Conservation (phyloP, 2,329 filamentous ascomycete species). For the Leptographium procerum region DNA sequence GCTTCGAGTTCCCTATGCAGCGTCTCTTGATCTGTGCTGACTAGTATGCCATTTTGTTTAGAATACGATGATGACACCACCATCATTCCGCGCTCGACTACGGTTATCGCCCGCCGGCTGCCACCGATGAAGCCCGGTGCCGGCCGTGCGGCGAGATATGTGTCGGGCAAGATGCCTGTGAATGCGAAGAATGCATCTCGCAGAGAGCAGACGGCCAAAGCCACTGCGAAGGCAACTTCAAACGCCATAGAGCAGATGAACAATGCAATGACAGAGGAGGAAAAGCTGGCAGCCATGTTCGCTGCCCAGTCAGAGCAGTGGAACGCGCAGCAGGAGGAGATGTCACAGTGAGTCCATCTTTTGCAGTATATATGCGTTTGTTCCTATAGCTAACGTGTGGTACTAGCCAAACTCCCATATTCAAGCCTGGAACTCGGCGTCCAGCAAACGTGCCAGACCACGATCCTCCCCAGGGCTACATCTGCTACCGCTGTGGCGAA, state of each 20-base stretch:
- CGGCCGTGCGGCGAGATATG: conserved; percentile 85
- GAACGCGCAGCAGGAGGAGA: conserved; percentile 85
- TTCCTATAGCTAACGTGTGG: conserved; percentile 20
- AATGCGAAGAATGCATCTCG: conserved; percentile 72
- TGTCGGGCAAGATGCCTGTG: conserved; percentile 88
- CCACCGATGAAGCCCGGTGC: conserved; percentile 77
- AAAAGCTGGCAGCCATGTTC: conserved; percentile 88
- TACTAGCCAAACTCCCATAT: conserved; percentile 48
- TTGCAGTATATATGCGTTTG: neutral
- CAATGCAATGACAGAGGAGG: conserved; percentile 79
- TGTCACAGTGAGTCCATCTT: conserved; percentile 58
- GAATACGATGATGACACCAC: conserved; percentile 97
- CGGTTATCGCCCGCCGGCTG: conserved; percentile 77
- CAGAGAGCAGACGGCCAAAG: conserved; percentile 50
- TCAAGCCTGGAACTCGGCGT: conserved; percentile 52
- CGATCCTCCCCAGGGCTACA: conserved; percentile 84
- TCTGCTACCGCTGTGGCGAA: conserved; percentile 91
- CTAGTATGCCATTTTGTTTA: conserved; percentile 23
- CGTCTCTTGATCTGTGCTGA: neutral
- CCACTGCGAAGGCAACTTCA: conserved; percentile 41
- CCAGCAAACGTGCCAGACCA: conserved; percentile 75
- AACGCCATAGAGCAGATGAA: conserved; percentile 56
- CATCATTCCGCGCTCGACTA: conserved; percentile 92
- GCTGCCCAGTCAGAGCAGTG: conserved; percentile 82
- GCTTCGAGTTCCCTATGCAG: too few relatives aligned